Evolutionary conservation across 768 basidiomycete genomes (phyloP), one percentile per base, ranked within the genome.

Genomic region (Agaricus sinodeliciosus): DNA sequence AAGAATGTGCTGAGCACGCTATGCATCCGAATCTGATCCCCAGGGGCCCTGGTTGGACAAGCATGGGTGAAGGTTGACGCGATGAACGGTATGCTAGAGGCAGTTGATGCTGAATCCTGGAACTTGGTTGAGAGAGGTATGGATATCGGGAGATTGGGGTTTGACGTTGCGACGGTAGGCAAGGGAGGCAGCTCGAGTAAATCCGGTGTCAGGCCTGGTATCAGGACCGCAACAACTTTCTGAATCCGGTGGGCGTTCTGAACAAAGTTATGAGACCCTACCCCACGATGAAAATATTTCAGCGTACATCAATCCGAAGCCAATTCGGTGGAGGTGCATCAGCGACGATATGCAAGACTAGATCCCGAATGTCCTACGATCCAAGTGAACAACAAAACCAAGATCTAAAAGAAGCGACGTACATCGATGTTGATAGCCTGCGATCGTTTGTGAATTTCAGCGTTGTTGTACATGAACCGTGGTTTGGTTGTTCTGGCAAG

Each of bases 21-120:
- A 61, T 93, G 87, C 84, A 98, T 86, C 40, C 84, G 76, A 34
- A 78, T 84, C 49, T 78, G 76, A 59, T 97, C 95, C 0, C 95
- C 96, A 0, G 94, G 94, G 0, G 94, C 94, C 16, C 87, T 82
- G 0, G 94, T 94, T 0, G 94, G 95, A 57, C 89, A 91, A 12
- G 91, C 93, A 70, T 96, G 91, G 53, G 88, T 90, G 71, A 97
- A 99, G 4, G 79, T 90, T 31, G 72, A 85, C 37, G 79, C 79
- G 55, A 83, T 85, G 70, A 80, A 97, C 2, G 81, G 83, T 19
- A 84, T 70, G 22, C 65, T 71, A 1, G 73, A 53, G 2, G 62
- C 58, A 19, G 67, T 16, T 58, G 59, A 42, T 68, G 50, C 49
- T 4, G 51, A 48, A n/a, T 56, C 50, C 40, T 66, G 18, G 59